Base-by-base conservation (phyloP, 2,329 filamentous ascomycete species). In the Trichophyton schoenleinii region DNA sequence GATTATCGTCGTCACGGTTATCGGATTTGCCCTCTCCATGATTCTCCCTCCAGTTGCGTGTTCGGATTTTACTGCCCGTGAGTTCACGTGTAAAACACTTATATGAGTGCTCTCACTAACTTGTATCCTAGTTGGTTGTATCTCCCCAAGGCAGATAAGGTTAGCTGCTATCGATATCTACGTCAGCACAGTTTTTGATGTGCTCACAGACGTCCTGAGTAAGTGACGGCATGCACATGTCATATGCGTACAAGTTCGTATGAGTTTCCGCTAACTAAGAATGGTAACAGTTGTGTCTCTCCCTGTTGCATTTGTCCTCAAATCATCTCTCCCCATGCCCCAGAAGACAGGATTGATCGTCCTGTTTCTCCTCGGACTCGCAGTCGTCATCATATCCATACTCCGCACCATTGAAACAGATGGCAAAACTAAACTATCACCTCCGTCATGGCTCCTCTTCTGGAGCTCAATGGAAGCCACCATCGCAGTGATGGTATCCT, bases 401-500 rank as follows among this genome's bases (percentile, higher is more conserved):
- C 49, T 63, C n/a, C 61, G 61, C 18, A 52, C 60, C 22, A 58
- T 60, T 28, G 38, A 28, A n/a, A 28, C 22, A 7, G 58, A 63
- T 36, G 48, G 31, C 5, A 57, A 38, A 28, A 22, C 22, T 6
- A 53, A 36, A 36, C 58, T 58, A 34, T 38, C 61, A 6, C 53
- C 61, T n/a, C 41, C 49, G n/a, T 58, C 61, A n/a, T 63, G 61
- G 61, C 49, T 58, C 18, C 28, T 60, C 18, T 63, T 63, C 58
- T 63, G 61, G 61, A 46, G 55, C 34, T 20, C 52, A 18, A 60
- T 64, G 49, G 62, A 64, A 57, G 31, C 8, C 18, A 44, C 60
- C 5, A 58, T 64, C 13, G 60, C 62, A 3, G 53, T 64, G 9
- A 64, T 64, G 58, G 53, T 55, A 44, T 64, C 62, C 15, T 64